Base-by-base conservation (phyloP, 2,329 filamentous ascomycete species). In the Colletotrichum costaricense region DNA sequence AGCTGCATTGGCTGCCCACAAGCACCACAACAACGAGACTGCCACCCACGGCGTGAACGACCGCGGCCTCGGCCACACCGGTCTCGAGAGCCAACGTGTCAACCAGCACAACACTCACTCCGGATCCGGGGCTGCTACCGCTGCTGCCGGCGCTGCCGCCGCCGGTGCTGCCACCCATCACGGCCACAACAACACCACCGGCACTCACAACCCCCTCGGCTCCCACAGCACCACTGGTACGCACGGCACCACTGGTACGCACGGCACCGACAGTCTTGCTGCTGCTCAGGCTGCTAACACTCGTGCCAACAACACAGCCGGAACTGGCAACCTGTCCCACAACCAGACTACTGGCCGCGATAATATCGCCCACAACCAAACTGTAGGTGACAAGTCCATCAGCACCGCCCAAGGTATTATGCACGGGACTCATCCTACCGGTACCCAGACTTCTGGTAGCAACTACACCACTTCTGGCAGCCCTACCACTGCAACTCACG, bases 371-470 rank as follows among this genome's bases (percentile, higher is more conserved):
- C 26, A 70, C 55, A 16, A 38, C n/a, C 67, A 70, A 14, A 62
- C 60, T 12, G 63, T 56, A 24, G 67, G 71, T 42, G 69, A 66
- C 16, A 49, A 52, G 12, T 24, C 30, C 7, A 59, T n/a, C 28
- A 71, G 12, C 14, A 73, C 71, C n/a, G 30, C 42, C 2, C 14
- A 73, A 19, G 57, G 60, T 8, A 73, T 73, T 4, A 12, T 54
- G 28, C 72, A 72, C 14, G 67, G 68, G n/a, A 68, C 62, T 58
- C 63, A 67, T 16, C 46, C 63, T 7, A 72, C 68, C 26, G 56
- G 56, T 16, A 16, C 8, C 5, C 65, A 67, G 42, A 49, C 49
- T 7, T 8, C 42, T 19, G 52, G 55, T n/a, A 33, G 26, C 49
- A 63, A 57, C 6, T 66, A 69, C 46, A 42, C 60, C 16, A 66